Evolutionary conservation across 495 filamentous ascomycete species (phyloP), one percentile per base, ranked within the genome.

Genomic region (Aspergillus kassunensis): DNA sequence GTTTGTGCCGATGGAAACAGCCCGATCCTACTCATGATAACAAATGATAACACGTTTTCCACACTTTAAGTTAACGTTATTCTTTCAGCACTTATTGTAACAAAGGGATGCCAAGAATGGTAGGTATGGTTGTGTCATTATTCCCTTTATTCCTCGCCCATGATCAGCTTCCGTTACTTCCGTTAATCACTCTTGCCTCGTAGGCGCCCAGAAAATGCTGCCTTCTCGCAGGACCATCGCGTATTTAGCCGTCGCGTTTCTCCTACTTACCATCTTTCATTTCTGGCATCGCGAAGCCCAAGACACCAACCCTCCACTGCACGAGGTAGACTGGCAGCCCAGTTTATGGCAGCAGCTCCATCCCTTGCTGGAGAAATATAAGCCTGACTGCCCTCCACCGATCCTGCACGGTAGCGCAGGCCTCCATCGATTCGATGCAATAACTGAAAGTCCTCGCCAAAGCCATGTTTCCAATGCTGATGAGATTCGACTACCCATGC

Each of bases 401-500:
- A 31, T 15, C 13, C 44, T 57, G 4, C 7, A 27, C 1, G 54
- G 49, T 20, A 13, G 40, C 35, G 43, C 58, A 29, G 56, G 59
- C 3, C 12, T 45, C 4, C 44, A 33, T 13, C 37, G 51, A 15
- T 66, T 60, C 54, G 47, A 60, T 37, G 56, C 58, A 25, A 24
- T 57, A 12, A 43, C 53, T 13, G 50, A 51, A 18, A 18, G 30
- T 12, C 21, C 48, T 21, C 59, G 61, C 20, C 13, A 49, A 29
- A 54, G 61, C 42, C 29, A 54, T 31, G 49, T 67, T 24, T n/a
- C 48, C 15, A 53, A 60, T 25, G 39, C 41, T 6, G 55, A 67
- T 6, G 51, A 56, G 8, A 52, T 63, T 25, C 35, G 40, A 27
- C 52, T 37, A 35, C 50, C 59, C 42, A 61, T 67, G 62, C 55